Conservation (phyloP, 305 asterid species). For the Fraxinus sp. region DNA sequence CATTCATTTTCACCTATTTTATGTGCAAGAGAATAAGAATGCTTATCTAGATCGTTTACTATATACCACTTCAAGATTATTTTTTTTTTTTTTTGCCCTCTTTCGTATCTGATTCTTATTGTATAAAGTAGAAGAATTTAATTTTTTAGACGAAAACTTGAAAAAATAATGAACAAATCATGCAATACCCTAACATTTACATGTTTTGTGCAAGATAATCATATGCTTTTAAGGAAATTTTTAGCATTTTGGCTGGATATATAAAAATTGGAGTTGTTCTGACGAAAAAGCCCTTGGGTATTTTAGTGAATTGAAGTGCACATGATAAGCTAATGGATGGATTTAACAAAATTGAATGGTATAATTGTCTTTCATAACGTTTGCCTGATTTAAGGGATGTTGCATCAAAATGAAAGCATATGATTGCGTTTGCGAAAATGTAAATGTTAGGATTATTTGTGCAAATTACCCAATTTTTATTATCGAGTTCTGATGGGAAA, state of each 20-base stretch:
- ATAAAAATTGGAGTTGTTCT: not conserved
- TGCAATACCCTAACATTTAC: not conserved
- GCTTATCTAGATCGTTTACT: not conserved
- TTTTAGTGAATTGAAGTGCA: not conserved
- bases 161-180: not conserved
- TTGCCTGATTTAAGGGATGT: not conserved
- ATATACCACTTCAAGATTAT: not conserved
- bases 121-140: too few species aligned
- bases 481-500: not conserved
- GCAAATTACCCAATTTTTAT: not conserved
- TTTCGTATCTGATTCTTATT: not conserved
- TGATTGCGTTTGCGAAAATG: not conserved
- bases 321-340: not conserved
- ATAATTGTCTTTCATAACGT: too few species aligned
- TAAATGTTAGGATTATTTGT: too few species aligned
- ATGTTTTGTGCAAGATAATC: not conserved
- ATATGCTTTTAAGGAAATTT: not conserved
- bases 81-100: not conserved
- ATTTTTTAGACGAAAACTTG: not conserved
- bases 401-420: not conserved
- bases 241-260: not conserved
- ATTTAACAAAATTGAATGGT: not conserved
- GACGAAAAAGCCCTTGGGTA: not conserved
- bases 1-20: too few species aligned
- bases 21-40: not conserved